phyloP scores from a whole-genome alignment of 139 green algal genomes.

The Spirogloea muscicola region DNA sequence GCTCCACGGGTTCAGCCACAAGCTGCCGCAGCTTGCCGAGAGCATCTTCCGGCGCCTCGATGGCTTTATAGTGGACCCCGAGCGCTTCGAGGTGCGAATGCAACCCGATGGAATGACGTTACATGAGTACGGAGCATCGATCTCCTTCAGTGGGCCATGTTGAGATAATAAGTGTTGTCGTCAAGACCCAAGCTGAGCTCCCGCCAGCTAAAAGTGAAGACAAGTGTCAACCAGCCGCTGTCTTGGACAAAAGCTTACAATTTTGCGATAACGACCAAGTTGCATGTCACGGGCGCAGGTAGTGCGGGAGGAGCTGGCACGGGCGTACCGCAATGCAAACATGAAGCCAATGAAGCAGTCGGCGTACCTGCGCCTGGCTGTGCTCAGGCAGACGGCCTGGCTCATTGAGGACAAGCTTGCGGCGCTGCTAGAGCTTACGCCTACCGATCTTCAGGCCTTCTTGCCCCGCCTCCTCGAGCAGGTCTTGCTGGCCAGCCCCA shows the following conservation, averaged over 20 bases:
- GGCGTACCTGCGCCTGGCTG: conserved; percentile 66
- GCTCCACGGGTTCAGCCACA: conserved; percentile 85
- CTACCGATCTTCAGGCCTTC: conserved; percentile 3
- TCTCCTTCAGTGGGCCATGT: too few species aligned
- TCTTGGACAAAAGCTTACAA: too few species aligned
- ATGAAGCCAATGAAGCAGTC: conserved; percentile 74
- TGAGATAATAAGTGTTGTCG: too few species aligned
- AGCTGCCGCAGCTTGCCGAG: conserved; percentile 64
- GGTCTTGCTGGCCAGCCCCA: not conserved
- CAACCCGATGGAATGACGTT: too few species aligned
- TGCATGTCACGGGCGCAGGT: too few species aligned
- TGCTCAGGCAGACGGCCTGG: conserved; percentile 55
- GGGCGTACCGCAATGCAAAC: conserved; percentile 79
- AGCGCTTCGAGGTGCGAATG: conserved; percentile 35
- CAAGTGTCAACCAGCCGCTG: too few species aligned
- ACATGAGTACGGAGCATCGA: too few species aligned
- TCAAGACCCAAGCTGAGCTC: too few species aligned
- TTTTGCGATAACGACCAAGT: too few species aligned
- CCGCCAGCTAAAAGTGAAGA: too few species aligned
- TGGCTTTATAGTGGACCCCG: conserved; percentile 11
- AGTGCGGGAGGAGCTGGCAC: conserved; percentile 67
- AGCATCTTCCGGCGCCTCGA: conserved; percentile 63
- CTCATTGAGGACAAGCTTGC: conserved; percentile 40
- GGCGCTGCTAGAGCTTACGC: conserved; percentile 36
- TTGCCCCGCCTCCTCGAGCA: not conserved